Evolutionary conservation across 2,329 filamentous ascomycete genomes (phyloP).

Genomic region (Hymenoscyphus albidus): DNA sequence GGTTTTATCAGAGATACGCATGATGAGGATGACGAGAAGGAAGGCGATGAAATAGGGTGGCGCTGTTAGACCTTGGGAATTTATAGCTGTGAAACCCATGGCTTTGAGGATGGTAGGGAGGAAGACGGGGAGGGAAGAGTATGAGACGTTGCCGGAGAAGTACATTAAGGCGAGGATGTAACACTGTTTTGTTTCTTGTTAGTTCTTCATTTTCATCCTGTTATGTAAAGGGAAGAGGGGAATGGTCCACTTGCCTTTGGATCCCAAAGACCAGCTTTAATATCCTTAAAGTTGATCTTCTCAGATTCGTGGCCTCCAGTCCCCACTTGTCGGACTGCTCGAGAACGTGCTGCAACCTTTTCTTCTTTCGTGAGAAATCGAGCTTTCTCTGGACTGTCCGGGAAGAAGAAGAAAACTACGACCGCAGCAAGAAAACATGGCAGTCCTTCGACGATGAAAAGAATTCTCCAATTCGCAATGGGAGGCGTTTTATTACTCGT

Average conservation of each 20-base stretch:
- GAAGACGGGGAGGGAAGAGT: slow-evolving; percentile 61
- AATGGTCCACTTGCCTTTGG: slow-evolving; percentile 46
- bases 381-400: slow-evolving; percentile 49
- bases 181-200: slow-evolving; percentile 17
- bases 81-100: slow-evolving; percentile 65
- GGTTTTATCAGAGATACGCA: slow-evolving; percentile 61
- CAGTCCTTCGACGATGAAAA: slow-evolving; percentile 63
- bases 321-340: slow-evolving; percentile 51
- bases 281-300: slow-evolving; percentile 43
- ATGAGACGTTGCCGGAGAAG: slow-evolving; percentile 61
- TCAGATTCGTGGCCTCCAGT: slow-evolving; percentile 46
- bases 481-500: slow-evolving; percentile 53
- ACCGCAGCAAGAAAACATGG: slow-evolving; percentile 54
- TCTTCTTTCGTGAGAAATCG: slow-evolving; percentile 45
- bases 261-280: slow-evolving; percentile 45
- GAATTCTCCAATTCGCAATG: slow-evolving; percentile 58
- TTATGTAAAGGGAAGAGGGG: slow-evolving; percentile 52
- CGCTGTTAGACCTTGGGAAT: slow-evolving; percentile 68
- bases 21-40: slow-evolving; percentile 55
- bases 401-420: slow-evolving; percentile 51
- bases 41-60: slow-evolving; percentile 69
- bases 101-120: slow-evolving; percentile 58
- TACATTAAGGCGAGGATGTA: slow-evolving; percentile 45
- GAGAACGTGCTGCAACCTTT: slow-evolving; percentile 49
- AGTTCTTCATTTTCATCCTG: neutral